Evolutionary conservation across 768 basidiomycete genomes (phyloP), one percentile per base, ranked within the genome.

Genomic region (Cyclocybe aegerita): DNA sequence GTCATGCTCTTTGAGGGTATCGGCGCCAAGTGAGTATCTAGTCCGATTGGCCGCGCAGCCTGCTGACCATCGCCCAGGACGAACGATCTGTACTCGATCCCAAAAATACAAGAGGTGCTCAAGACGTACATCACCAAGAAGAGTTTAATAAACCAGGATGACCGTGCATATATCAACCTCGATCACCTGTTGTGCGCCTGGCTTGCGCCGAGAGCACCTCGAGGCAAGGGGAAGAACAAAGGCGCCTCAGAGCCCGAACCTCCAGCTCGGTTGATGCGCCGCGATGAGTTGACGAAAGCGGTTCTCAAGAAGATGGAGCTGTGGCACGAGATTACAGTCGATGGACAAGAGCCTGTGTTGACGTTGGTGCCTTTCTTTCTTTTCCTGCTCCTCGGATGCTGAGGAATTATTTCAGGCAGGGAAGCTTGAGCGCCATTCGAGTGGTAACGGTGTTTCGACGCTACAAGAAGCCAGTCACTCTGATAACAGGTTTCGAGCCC

Each of bases 401-500:
- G 50, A 7, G 14, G 31, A 31, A 39, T 43, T 7, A 16, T 15
- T 37, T 35, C 56, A 94, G 90, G 71, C 94, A 94, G 67, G 94
- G 94, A 15, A 64, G 73, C 7, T 62, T 92, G 42, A 80, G 79
- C 40, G 86, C 91, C 0, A 80, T 97, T 31, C 76, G 79, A 11
- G 78, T 96, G 7, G 70, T 75, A 1, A 76, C 80, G 43, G 94
- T 91, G 70, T 67, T 81, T 32, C 76, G 91, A 14, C 86, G 89
- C 62, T 89, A 87, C 2, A 78, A 85, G 14, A 92, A 88, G 65
- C 81, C 83, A 3, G 82, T 78, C 42, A 96, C 93, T 0, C 68
- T 87, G 41, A 76, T 95, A 46, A 83, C 84, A 0, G 88, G 88
- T 0, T 88, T 91, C 51, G 94, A 97, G 63, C 78, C 86, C 0